Evolutionary conservation across 495 filamentous ascomycete genomes (phyloP).

Genomic region (Hypoxylon fragiforme): DNA sequence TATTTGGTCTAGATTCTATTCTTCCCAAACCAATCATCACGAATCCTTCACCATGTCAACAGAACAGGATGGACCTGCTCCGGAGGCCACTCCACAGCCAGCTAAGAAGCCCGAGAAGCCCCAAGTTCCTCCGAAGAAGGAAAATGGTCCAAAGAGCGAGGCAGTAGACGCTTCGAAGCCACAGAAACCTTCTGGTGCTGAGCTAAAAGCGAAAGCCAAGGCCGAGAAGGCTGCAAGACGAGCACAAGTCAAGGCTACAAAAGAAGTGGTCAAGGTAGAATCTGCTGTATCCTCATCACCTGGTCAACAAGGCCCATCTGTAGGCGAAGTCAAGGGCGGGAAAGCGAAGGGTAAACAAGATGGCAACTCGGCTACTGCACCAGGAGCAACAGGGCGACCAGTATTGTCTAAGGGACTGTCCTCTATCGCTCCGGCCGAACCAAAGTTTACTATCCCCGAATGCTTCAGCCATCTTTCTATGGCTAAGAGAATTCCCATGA

Average conservation of each 20-base stretch:
- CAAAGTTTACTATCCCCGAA: conserved; percentile 67
- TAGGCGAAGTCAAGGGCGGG: conserved; percentile 42
- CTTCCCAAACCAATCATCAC: background rate
- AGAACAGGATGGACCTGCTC: conserved; percentile 14
- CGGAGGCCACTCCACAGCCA: conserved; percentile 16
- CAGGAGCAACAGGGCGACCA: conserved; percentile 38
- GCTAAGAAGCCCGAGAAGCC: conserved; percentile 34
- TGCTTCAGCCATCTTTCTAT: conserved; percentile 87
- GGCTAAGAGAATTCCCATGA: conserved; percentile 69
- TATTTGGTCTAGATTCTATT: too few species aligned
- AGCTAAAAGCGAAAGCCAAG: conserved; percentile 77
- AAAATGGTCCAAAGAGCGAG: conserved; percentile 32
- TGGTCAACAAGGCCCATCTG: conserved; percentile 31
- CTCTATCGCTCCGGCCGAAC: conserved; percentile 59
- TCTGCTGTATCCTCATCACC: conserved; percentile 28
- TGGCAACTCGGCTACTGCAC: conserved; percentile 33
- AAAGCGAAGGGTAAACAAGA: conserved; percentile 57
- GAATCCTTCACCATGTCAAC: conserved; percentile 19
- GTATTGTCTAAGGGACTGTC: conserved; percentile 33
- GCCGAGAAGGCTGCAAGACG: conserved; percentile 77
- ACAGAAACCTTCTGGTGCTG: conserved; percentile 61
- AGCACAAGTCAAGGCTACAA: conserved; percentile 61
- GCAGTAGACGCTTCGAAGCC: conserved; percentile 22
- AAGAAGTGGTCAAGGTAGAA: conserved; percentile 40
- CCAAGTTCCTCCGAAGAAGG: conserved; percentile 25